A percentile compares a stretch with the other conserved stretches of the same genome.
Evolutionary conservation across 306 rosid species (phyloP).

Genomic region (Quercus glauca): DNA sequence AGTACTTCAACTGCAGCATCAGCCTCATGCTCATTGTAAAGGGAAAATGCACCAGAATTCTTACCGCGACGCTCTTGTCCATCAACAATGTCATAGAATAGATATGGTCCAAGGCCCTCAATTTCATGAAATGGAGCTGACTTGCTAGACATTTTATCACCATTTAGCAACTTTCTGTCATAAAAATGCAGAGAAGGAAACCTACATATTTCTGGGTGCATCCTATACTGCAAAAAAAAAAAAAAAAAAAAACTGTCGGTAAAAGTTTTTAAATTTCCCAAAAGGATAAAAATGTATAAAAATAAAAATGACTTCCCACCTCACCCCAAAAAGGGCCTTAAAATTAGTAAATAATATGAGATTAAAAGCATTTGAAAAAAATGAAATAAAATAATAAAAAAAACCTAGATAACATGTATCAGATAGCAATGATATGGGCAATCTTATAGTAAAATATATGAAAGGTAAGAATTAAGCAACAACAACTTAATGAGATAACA

Average conservation of each 20-base stretch:
- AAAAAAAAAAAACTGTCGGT: slow-evolving; percentile 25
- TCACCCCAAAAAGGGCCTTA: slow-evolving; percentile 5
- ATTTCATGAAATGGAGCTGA: slow-evolving; percentile 78
- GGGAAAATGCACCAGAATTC: slow-evolving; percentile 73
- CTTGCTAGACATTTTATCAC: slow-evolving; percentile 64
- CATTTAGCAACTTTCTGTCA: slow-evolving; percentile 79
- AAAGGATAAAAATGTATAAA: slow-evolving; percentile 17
- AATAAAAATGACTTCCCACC: background rate
- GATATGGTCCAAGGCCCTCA: slow-evolving; percentile 76
- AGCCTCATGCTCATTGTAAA: slow-evolving; percentile 84
- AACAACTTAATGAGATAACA: background rate
- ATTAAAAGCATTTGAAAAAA: background rate
- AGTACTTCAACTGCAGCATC: slow-evolving; percentile 86
- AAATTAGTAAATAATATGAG: background rate
- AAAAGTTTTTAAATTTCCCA: slow-evolving; percentile 19
- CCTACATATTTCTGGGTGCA: slow-evolving; percentile 93
- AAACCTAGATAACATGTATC: background rate
- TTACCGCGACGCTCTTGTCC: slow-evolving; percentile 77
- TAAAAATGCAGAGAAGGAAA: slow-evolving; percentile 93
- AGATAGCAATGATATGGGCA: slow-evolving; percentile 1
- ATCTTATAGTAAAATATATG: background rate
- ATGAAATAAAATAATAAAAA: background rate
- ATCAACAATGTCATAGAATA: slow-evolving; percentile 74
- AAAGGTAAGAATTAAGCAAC: background rate
- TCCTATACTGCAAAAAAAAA: slow-evolving; percentile 76